Conservation (phyloP, 2,329 filamentous ascomycete genomes). For the Rutstroemia sydowiana region DNA sequence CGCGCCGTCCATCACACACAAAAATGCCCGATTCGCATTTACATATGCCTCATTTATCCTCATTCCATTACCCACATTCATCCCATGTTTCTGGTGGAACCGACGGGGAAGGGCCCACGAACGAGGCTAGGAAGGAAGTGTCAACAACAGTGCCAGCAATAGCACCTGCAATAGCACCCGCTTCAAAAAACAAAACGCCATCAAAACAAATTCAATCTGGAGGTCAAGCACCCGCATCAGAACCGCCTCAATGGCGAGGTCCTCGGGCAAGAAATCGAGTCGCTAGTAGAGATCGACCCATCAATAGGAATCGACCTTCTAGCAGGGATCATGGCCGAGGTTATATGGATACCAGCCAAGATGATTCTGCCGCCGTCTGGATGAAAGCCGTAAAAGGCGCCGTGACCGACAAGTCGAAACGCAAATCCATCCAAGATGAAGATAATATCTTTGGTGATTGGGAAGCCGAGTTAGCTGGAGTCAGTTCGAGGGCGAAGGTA, state of each 20-base stretch:
- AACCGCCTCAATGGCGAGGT: conserved; percentile 6
- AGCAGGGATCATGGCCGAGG: no score
- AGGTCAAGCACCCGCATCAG: background rate
- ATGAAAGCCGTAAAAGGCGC: conserved; percentile 6
- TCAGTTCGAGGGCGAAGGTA: conserved; percentile 6
- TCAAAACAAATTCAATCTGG: background rate
- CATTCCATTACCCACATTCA: no score
- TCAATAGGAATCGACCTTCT: no score
- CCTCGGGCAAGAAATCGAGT: conserved; percentile 3
- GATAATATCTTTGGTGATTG: conserved; percentile 5
- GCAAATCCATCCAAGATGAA: conserved; percentile 1
- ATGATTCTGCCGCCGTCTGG: conserved; percentile 8
- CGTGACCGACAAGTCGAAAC: conserved; percentile 1
- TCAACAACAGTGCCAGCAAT: background rate
- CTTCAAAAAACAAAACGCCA: background rate
- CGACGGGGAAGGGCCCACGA: background rate
- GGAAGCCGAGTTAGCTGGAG: conserved; percentile 2
- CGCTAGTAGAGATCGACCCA: conserved; percentile 1
- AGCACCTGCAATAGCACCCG: background rate
- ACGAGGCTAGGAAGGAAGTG: background rate
- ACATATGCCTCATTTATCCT: no score
- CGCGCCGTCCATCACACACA: no score
- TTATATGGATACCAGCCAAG: conserved; percentile 8
- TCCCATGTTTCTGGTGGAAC: no score
- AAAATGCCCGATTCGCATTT: no score